These are phyloP conservation scores for Cutaneotrichosporon dermatis DNA, from an alignment of 1,284 basidiomycete genomes.

Conservation along the genomic window DNA sequence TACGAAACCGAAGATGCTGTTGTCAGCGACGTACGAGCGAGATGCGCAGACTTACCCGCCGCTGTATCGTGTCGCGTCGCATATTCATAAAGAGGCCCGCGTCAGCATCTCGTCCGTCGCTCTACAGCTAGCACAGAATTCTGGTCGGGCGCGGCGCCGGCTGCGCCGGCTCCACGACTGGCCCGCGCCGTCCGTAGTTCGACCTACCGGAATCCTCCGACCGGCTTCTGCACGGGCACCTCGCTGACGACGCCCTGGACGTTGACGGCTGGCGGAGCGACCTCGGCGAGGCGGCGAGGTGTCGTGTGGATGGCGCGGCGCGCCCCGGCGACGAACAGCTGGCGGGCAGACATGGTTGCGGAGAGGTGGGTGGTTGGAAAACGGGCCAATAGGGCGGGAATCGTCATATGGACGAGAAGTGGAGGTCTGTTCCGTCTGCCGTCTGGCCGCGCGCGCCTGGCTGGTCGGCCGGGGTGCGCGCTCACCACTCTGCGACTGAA, in stretches of 20 bases:
- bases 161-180: too few relatives aligned
- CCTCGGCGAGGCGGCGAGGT: slow-evolving; percentile 52
- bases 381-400: slow-evolving; percentile 1
- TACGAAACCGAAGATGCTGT: slow-evolving; percentile 78
- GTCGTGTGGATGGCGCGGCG: slow-evolving; percentile 48
- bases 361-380: slow-evolving; percentile 4
- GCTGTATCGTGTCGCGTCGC: slow-evolving; percentile 30
- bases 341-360: slow-evolving; percentile 9
- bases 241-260: slow-evolving; percentile 54
- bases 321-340: slow-evolving; percentile 1
- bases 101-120: neutral
- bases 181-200: too few relatives aligned
- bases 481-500: too few relatives aligned
- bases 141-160: too few relatives aligned
- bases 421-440: neutral
- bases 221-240: slow-evolving; percentile 61
- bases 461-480: too few relatives aligned
- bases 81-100: neutral
- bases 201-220: slow-evolving; percentile 65
- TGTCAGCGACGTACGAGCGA: neutral
- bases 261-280: neutral
- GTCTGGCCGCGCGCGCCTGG: too few relatives aligned
- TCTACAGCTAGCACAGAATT: too few relatives aligned
- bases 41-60: slow-evolving; percentile 60
- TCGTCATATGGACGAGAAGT: neutral